Base-by-base conservation (phyloP, 345 rosid genomes). In the Acer yangbiense region DNA sequence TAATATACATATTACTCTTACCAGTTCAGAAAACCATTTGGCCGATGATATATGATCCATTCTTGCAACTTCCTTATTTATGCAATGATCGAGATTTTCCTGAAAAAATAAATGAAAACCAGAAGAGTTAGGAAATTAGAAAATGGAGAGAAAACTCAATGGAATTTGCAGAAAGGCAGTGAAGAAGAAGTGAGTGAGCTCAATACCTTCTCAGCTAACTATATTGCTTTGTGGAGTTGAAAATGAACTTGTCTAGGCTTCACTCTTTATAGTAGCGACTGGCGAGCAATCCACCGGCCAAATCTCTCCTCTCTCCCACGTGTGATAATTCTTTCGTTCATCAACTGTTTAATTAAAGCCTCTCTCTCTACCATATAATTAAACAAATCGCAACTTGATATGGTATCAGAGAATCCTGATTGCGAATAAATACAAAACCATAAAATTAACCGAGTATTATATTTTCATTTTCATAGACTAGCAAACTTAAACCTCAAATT, bases 1-100 rank as follows among this genome's bases (percentile, higher is more conserved):
- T 35, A 35, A 4, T 35, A 35, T 4, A 32, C 3, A 32, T 32
- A 32, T 32, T 9, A 35, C 29, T 23, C 43, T 63, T 88, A 90
- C 90, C 89, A 84, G 75, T 23, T 87, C 93, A 65, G 85, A 13
- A 52, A 85, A 82, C 93, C 91, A 90, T 77, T 78, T 87, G 39
- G 85, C 48, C 7, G 88, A 71, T 72, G 81, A 77, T 41, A 67
- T 20, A 55, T 35, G 39, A 35, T 85, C 83, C 93, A 83, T 78
- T 32, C 35, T 62, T 58, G 65, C 68, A n/a, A 52, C 55, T 73
- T 32, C 32, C 7, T 32, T 52, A 1, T 9, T 25, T 17, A 21
- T 9, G 7, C 57, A 18, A 2, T 48, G 10, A n/a, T 41, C 46
- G 18, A 48, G 46, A 63, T 65, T 58, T 48, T 10, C 55, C 67